A percentile compares a stretch with the other conserved stretches of the same genome.
phyloP scores from a whole-genome alignment of 2,329 filamentous ascomycete species.

The Amauroascus verrucosus region DNA sequence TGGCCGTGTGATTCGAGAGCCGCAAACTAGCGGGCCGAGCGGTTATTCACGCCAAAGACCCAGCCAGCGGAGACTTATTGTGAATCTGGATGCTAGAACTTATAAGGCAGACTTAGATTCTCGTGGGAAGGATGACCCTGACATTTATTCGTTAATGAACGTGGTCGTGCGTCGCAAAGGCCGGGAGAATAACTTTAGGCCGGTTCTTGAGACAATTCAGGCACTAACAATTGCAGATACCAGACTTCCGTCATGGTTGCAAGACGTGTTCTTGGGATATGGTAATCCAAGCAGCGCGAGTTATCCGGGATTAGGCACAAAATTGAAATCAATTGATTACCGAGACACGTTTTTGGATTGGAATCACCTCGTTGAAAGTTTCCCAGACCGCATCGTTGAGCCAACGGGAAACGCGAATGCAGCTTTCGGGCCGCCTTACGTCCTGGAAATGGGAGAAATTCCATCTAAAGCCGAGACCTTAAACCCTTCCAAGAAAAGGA shows the following conservation, averaged over 20 bases:
- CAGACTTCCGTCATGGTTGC: conserved; percentile 79
- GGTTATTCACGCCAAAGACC: conserved; percentile 47
- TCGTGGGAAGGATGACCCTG: conserved; percentile 54
- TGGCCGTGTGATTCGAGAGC: conserved; percentile 59
- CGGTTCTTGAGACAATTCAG: conserved; percentile 83
- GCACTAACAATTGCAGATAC: conserved; percentile 75
- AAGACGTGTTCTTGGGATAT: conserved; percentile 84
- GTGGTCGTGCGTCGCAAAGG: conserved; percentile 71
- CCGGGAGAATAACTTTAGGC: conserved; percentile 94
- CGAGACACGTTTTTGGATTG: conserved; percentile 92
- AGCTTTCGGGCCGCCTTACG: conserved; percentile 78
- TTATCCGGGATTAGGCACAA: conserved; percentile 71
- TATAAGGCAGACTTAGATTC: conserved; percentile 68
- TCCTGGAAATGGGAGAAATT: conserved; percentile 58
- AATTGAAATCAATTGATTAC: conserved; percentile 71
- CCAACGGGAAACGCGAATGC: conserved; percentile 59
- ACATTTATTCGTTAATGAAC: conserved; percentile 78
- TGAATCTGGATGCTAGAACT: conserved; percentile 68
- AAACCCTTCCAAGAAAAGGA: conserved; percentile 73
- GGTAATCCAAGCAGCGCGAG: conserved; percentile 54
- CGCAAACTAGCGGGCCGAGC: conserved; percentile 46
- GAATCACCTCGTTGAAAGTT: conserved; percentile 82
- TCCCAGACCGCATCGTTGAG: conserved; percentile 79
- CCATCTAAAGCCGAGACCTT: conserved; percentile 41
- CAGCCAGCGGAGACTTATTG: conserved; percentile 57